Evolutionary conservation across 352 stramenopile species (phyloP).

Genomic region (Globisporangium paroecandrum): DNA sequence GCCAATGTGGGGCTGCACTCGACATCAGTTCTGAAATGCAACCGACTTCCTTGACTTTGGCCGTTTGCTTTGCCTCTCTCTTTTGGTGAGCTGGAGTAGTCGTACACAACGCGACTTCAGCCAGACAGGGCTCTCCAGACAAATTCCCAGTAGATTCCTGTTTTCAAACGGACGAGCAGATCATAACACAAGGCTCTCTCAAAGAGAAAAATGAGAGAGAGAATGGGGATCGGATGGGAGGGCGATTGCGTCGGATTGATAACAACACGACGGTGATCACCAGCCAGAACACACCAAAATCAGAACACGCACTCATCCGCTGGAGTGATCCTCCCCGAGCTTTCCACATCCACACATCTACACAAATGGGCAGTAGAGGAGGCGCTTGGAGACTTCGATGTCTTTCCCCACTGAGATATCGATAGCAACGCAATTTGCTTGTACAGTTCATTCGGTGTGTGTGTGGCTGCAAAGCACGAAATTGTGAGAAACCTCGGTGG

Average conservation of each 20-base stretch:
- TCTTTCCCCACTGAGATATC: neutral
- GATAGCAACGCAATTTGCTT: too few species aligned
- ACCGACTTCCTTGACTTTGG: neutral
- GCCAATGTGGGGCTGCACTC: neutral
- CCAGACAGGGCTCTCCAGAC: neutral
- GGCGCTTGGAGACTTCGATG: neutral
- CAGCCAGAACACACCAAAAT: neutral
- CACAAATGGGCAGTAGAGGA: neutral
- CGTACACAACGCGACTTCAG: neutral
- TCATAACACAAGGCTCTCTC: neutral
- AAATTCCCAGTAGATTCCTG: neutral
- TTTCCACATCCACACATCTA: neutral
- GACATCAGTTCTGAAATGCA: neutral
- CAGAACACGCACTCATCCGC: neutral
- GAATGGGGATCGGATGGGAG: neutral
- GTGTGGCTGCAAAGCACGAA: neutral
- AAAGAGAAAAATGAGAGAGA: neutral
- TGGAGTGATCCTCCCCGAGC: neutral
- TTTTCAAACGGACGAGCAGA: neutral
- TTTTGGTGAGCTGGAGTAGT: neutral
- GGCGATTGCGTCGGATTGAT: neutral
- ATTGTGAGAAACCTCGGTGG: neutral
- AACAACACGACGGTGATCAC: neutral
- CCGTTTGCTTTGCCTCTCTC: neutral
- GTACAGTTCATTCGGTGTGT: neutral